A percentile compares a stretch with the other conserved stretches of the same genome.
Evolutionary conservation across 225 moss, liverwort and hornwort species (phyloP).

Genomic region (Physcomitrium patens): DNA sequence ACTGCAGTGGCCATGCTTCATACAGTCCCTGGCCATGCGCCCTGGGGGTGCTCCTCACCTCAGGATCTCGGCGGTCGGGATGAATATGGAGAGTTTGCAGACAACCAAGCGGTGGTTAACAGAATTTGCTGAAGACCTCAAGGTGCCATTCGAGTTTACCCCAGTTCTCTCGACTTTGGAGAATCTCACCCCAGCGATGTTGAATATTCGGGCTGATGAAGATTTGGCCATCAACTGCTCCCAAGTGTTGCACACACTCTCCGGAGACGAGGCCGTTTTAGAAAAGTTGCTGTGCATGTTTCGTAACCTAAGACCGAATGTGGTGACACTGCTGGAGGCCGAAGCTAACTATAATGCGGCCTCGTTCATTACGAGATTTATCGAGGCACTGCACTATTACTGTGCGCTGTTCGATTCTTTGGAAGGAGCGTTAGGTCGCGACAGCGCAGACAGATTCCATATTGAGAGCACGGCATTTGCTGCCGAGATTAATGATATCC

Average conservation of each 20-base stretch:
- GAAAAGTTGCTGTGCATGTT: slow-evolving; percentile 44
- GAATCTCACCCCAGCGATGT: slow-evolving; percentile 31
- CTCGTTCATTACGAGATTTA: slow-evolving; percentile 62
- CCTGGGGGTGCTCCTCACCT: slow-evolving; percentile 57
- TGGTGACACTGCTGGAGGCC: slow-evolving; percentile 70
- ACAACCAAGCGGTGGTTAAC: slow-evolving; percentile 60
- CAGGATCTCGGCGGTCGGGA: slow-evolving; percentile 70
- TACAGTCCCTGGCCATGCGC: slow-evolving; percentile 67
- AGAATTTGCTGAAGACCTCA: slow-evolving; percentile 58
- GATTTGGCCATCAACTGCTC: slow-evolving; percentile 72
- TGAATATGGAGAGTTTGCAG: slow-evolving; percentile 37
- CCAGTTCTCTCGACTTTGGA: slow-evolving; percentile 47
- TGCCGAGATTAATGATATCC: slow-evolving; percentile 63
- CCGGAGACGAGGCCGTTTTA: slow-evolving; percentile 31
- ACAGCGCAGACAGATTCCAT: slow-evolving; percentile 57
- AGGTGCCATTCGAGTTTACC: slow-evolving; percentile 65
- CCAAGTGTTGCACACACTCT: slow-evolving; percentile 64
- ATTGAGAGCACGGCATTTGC: slow-evolving; percentile 70
- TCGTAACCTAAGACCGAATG: slow-evolving; percentile 56
- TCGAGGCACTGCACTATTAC: slow-evolving; percentile 76
- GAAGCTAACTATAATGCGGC: slow-evolving; percentile 66
- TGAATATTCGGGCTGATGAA: slow-evolving; percentile 50
- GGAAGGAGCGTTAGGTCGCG: slow-evolving; percentile 60
- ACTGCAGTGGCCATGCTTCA: slow-evolving; percentile 82
- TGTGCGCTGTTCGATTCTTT: slow-evolving; percentile 84